Evolutionary conservation across 495 filamentous ascomycete genomes (phyloP), one percentile per base, ranked within the genome.

Genomic region (Pyronema domesticum): DNA sequence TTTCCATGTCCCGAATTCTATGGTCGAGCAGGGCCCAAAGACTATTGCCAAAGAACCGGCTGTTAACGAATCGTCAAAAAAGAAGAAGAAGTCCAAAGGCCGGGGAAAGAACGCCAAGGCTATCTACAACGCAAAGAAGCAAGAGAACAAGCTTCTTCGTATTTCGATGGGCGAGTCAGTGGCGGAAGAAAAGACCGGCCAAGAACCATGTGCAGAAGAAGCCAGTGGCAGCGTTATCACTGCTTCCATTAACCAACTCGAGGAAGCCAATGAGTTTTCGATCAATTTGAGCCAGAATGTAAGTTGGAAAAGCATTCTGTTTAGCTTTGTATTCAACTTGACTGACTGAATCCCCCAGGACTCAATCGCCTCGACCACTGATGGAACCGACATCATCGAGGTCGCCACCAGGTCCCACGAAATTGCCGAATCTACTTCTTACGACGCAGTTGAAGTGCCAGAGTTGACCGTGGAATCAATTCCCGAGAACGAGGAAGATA

Each of bases 1-100:
- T 30, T 42, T 40, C 10, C 19, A 33, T 33, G 17, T 14, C 18
- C 11, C 18, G 11, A 23, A 17, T 34, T 18, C 45, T 7, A 15
- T 18, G 15, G 42, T 30, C 33, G 14, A 45, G 42, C 13, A 14
- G 11, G 3, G 18, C 5, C 36, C 37, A 7, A 15, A 44, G 0
- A 52, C 54, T 34, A 43, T 11, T 33, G 44, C 18, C 44, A 15
- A 9, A 10, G 44, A 48, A 30, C 23, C 23, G 23, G 49, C 18
- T 40, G 18, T 39, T 15, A 45, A 51, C 23, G 36, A 60, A 55
- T 6, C 15, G 10, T 46, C 56, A 14, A 57, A 57, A 13, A 54
- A 55, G 19, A 55, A 48, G 19, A 47, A 51, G 35, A 58, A 60
- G 54, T 52, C 46, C 13, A 37, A 33, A 17, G 46, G 44, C 18